Base-by-base conservation (phyloP, 495 filamentous ascomycete genomes). In the Penicillium lagena region DNA sequence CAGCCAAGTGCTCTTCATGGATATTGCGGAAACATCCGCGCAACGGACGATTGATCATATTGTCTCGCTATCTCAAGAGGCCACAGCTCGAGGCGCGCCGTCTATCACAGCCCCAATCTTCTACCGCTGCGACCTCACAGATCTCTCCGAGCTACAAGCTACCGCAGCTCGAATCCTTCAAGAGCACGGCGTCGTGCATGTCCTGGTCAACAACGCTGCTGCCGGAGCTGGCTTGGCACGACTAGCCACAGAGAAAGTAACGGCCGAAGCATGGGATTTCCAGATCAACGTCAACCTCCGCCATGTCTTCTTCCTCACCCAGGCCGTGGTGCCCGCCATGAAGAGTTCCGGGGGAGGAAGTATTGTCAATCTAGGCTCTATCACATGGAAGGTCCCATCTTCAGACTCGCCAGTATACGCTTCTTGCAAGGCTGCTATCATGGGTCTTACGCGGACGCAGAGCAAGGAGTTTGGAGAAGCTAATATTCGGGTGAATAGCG, bases 1-100 rank as follows among this genome's bases (percentile, higher is more conserved):
- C 29, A 58, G 72, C 15, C 46, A 71, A 41, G 63, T 77, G 40
- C 48, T 76, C 37, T 65, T 77, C 55, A 60, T 76, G 22, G 75
- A 78, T 40, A 57, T 75, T 15, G 59, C 64, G 29, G 56, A 66
- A 45, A 35, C 40, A 9, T 35, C 44, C 9, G 52, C 52, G 12
- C 37, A 46, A 17, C 35, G 7, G 9, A 45, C 45, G n/a, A 56
- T 51, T 22, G 31, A 35, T 9, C 17, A 41, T 30, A 22, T 47
- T 14, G 15, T 31, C 14, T 17, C 29, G 31, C 39, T 14, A 29
- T 13, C 10, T 29, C 11, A 15, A 12, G 29, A 41, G 15, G 32
- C 35, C 7, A 7, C 11, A 3, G 22, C 22, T 22, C 22, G 22
- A 3, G 22, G 22, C 9, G 14, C 32, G 12, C 45, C 50, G 12